phyloP scores from a whole-genome alignment of 805 yeast species.

The Saccharomycopsis babjevae region DNA sequence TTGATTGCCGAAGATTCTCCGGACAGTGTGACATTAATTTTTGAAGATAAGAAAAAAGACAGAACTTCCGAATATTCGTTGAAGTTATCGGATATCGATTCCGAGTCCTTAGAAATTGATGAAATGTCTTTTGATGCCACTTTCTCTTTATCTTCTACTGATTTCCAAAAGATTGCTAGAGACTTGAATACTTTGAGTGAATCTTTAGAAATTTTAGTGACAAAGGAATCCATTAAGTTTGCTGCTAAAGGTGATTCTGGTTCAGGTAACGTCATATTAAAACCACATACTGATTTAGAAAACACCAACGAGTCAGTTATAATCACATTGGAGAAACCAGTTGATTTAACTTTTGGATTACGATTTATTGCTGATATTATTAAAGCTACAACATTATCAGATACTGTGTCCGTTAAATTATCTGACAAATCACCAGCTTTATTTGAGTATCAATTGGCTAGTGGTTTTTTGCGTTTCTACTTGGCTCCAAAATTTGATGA shows the following conservation, averaged over 20 bases:
- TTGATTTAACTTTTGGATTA: slow-evolving; percentile 81
- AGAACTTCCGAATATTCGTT: slow-evolving; percentile 85
- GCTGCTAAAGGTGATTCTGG: slow-evolving; percentile 88
- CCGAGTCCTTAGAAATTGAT: slow-evolving; percentile 87
- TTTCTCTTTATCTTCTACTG: slow-evolving; percentile 77
- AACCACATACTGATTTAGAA: slow-evolving; percentile 76
- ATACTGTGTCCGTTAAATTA: slow-evolving; percentile 70
- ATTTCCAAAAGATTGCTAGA: slow-evolving; percentile 81
- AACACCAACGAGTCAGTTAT: slow-evolving; percentile 64
- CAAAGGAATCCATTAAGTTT: slow-evolving; percentile 87
- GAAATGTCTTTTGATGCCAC: slow-evolving; percentile 87
- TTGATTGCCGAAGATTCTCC: slow-evolving; percentile 84
- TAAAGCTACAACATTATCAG: slow-evolving; percentile 75
- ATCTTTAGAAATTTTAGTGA: slow-evolving; percentile 73
- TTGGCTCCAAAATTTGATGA: slow-evolving; percentile 97
- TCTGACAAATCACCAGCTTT: slow-evolving; percentile 89
- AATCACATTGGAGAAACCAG: slow-evolving; percentile 78
- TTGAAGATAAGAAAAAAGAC: slow-evolving; percentile 87
- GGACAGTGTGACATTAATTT: slow-evolving; percentile 66
- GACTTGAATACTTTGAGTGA: slow-evolving; percentile 84
- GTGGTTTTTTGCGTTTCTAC: slow-evolving; percentile 91
- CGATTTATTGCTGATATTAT: slow-evolving; percentile 86
- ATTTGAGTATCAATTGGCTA: slow-evolving; percentile 82
- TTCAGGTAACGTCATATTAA: slow-evolving; percentile 73
- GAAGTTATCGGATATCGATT: slow-evolving; percentile 92